Base-by-base conservation (phyloP, 768 basidiomycete species). In the Lactarius trivialis region DNA sequence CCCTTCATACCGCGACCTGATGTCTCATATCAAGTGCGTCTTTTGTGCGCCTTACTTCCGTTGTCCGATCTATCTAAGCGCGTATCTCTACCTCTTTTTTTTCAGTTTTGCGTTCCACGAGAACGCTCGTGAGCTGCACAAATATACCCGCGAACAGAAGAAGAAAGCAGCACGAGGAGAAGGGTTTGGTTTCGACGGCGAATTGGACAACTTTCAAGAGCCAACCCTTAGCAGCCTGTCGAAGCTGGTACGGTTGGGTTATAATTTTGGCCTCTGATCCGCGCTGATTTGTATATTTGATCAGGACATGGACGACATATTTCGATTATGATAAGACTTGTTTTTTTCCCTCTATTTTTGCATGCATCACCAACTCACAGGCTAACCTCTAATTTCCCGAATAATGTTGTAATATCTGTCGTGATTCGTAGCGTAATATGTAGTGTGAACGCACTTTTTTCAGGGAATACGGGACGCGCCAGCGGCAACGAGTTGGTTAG, bases 151-250 rank as follows among this genome's bases (percentile, higher is more conserved):
- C 6, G 26, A 56, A n/a, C 30, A 64, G n/a, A 53, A 49, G 34
- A 63, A 56, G 49, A 62, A 14, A 55, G 32, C 36, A 3, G 32
- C 24, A 19, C 39, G 8, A 7, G 62, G 61, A 15, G 15, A 45
- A 37, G 62, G 41, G 2, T 14, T 2, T 8, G 53, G 55, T 12
- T 62, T 56, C 17, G 63, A 61, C 7, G 63, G 60, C 2, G 64
- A 65, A 17, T 21, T 62, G 2, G 64, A 62, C 34, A 65, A 63
- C 30, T 63, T 65, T 28, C 60, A 57, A 37, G 21, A 55, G 17
- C 60, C 64, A 5, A 41, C 57, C 26, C 36, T 65, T 33, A 65
- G 64, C 49, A 63, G 64, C 26, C 56, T 65, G 8, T 43, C n/a
- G 19, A 65, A 14, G 49, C 33, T 65, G 49, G 64, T 64, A 36